Percentiles rank a stretch among this genome's conserved stretches.
phyloP scores from a whole-genome alignment of 2,329 filamentous ascomycete genomes.

The Calonectria fujianensis region DNA sequence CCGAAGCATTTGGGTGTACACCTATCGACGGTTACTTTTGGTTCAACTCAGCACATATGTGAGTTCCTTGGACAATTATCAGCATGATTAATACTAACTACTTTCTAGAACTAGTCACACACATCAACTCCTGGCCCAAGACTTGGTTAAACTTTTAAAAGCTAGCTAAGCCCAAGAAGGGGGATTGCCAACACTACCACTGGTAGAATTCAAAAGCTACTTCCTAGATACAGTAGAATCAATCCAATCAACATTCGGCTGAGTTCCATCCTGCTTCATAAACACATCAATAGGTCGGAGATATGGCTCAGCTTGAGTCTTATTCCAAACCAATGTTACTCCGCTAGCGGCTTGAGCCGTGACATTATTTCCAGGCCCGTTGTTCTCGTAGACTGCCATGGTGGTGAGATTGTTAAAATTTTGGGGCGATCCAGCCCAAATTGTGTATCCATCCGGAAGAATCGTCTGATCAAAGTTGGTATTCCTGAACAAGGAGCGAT shows the following conservation, averaged over 20 bases:
- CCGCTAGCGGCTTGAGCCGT: constrained; percentile 62
- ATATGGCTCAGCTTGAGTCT: constrained; percentile 53
- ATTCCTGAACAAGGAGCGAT: constrained; percentile 73
- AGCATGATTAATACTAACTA: background rate
- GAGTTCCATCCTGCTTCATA: constrained; percentile 31
- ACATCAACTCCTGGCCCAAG: constrained; percentile 31
- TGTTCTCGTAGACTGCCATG: constrained; percentile 72
- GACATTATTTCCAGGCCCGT: constrained; percentile 72
- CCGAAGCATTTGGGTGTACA: constrained; percentile 14
- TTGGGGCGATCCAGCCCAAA: constrained; percentile 24
- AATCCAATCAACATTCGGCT: constrained; percentile 38
- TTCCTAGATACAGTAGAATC: constrained; percentile 22
- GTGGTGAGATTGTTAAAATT: constrained; percentile 66
- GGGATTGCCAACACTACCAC: background rate
- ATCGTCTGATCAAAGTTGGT: constrained; percentile 73
- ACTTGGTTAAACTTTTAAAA: background rate
- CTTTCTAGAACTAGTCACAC: constrained; percentile 21
- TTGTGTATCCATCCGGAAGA: constrained; percentile 69
- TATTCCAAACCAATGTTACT: constrained; percentile 67
- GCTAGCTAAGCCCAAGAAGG: background rate
- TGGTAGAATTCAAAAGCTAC: background rate
- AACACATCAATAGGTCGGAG: constrained; percentile 37
- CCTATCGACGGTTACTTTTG: constrained; percentile 34
- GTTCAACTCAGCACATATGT: constrained; percentile 39
- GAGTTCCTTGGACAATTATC: background rate